phyloP scores from a whole-genome alignment of 2,329 filamentous ascomycete species.

The Verticillium tricorpus region DNA sequence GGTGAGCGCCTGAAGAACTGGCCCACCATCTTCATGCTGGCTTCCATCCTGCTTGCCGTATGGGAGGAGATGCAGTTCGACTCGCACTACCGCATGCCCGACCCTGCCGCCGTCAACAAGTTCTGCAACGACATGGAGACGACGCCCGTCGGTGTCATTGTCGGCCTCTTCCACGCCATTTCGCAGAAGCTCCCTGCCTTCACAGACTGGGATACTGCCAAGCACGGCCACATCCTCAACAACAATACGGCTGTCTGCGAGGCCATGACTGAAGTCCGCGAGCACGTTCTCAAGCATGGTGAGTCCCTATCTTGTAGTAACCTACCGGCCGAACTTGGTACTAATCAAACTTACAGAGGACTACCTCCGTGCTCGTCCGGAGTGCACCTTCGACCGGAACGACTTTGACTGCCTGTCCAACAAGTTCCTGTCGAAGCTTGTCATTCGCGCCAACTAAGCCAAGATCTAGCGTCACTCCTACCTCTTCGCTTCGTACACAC shows the following conservation, averaged over 20 bases:
- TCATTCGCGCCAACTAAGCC: conserved; percentile 82
- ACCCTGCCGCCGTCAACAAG: conserved; percentile 79
- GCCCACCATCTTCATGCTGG: conserved; percentile 98
- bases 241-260: conserved; percentile 91
- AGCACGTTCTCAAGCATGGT: conserved; percentile 93
- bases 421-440: conserved; percentile 94
- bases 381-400: conserved; percentile 79
- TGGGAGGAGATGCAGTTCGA: conserved; percentile 99
- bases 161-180: conserved; percentile 95
- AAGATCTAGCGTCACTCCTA: not conserved
- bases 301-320: conserved; percentile 32
- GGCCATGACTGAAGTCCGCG: conserved; percentile 91
- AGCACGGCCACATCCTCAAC: conserved; percentile 85
- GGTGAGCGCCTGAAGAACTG: conserved; percentile 98
- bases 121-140: conserved; percentile 98
- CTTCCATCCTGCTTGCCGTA: conserved; percentile 84
- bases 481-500: not conserved
- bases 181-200: conserved; percentile 93
- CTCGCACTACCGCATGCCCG: conserved; percentile 90
- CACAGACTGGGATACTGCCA: conserved; percentile 87
- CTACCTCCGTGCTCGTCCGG: conserved; percentile 76
- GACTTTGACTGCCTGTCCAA: conserved; percentile 96
- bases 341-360: conserved; percentile 52
- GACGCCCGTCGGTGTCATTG: conserved; percentile 91
- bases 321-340: not conserved